Evolutionary conservation across 306 rosid species (phyloP).

Genomic region (Amphicarpaea edgeworthii): DNA sequence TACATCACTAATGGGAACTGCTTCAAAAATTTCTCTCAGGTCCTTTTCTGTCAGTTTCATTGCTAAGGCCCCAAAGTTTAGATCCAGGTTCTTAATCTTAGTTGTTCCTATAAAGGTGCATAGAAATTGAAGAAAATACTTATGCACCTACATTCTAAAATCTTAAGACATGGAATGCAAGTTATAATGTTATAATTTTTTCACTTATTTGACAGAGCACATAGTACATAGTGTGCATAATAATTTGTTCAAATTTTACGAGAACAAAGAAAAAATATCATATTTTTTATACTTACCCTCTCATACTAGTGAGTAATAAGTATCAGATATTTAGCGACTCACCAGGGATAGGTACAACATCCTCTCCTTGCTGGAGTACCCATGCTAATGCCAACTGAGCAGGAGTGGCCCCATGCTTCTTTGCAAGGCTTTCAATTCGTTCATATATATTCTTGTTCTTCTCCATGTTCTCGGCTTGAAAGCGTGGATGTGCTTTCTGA

Average conservation of each 20-base stretch:
- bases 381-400: slow-evolving; percentile 68
- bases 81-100: slow-evolving; percentile 59
- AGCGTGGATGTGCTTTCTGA: slow-evolving; percentile 56
- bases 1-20: slow-evolving; percentile 54
- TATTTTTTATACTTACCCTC: not conserved
- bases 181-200: not conserved
- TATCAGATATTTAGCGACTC: not conserved
- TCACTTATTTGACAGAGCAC: not conserved
- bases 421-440: slow-evolving; percentile 56
- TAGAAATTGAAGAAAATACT: not conserved
- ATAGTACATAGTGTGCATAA: not conserved
- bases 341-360: slow-evolving; percentile 50
- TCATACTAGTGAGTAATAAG: not conserved
- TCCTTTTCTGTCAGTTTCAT: slow-evolving; percentile 51
- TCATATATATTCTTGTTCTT: slow-evolving; percentile 55
- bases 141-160: not conserved
- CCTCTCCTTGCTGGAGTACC: slow-evolving; percentile 66
- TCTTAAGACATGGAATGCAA: not conserved
- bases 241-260: not conserved
- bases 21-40: slow-evolving; percentile 53
- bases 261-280: not conserved
- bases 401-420: slow-evolving; percentile 55
- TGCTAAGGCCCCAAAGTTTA: not conserved
- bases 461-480: slow-evolving; percentile 45
- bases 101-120: slow-evolving; percentile 17